Percentiles rank a stretch among this genome's conserved stretches.
Evolutionary conservation across 2,329 filamentous ascomycete species (phyloP).

Genomic region (Botrytis galanthina): DNA sequence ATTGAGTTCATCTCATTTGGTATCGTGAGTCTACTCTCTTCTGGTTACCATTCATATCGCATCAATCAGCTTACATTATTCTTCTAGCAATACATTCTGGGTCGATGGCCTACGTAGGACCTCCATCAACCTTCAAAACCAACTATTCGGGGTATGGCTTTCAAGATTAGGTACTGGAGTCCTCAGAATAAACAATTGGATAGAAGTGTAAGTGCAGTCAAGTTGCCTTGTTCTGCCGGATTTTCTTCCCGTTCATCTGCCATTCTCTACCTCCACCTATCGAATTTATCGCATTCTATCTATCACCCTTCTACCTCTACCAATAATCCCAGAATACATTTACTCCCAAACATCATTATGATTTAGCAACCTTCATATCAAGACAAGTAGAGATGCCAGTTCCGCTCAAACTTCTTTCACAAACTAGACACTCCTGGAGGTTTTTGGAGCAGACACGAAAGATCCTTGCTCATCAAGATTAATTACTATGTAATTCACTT

Average conservation of each 20-base stretch:
- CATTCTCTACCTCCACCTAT: neutral
- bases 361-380: neutral
- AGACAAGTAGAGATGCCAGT: neutral
- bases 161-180: neutral
- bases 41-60: neutral
- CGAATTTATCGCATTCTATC: accelerated
- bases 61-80: neutral
- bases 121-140: neutral
- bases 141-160: neutral
- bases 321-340: neutral
- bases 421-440: neutral
- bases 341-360: neutral
- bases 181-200: neutral
- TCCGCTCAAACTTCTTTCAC: no score
- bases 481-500: no score
- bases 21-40: neutral
- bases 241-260: neutral
- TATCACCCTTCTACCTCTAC: neutral
- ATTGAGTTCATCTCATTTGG: neutral
- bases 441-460: neutral
- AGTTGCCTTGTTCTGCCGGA: neutral
- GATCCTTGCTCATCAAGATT: neutral
- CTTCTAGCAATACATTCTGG: neutral
- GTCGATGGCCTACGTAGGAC: neutral
- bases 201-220: neutral